Conservation (phyloP, 768 basidiomycete species). For the Mycena epipterygia region DNA sequence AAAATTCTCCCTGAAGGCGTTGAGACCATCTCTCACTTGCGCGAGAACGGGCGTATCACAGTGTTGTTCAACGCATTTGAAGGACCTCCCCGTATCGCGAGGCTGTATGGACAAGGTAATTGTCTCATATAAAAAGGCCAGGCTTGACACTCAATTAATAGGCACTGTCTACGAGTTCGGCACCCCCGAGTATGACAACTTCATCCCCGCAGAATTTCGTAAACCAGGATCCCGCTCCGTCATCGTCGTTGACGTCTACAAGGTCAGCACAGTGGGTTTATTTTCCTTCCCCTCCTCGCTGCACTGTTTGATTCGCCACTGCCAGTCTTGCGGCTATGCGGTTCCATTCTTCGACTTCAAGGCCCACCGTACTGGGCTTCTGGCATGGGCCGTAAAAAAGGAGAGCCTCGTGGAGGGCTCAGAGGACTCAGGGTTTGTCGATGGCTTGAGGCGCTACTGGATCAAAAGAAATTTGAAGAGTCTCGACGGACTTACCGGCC, state of each 20-base stretch:
- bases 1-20: constrained; percentile 50
- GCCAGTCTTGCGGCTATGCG: constrained; percentile 76
- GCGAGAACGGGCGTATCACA: constrained; percentile 75
- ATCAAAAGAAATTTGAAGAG: constrained; percentile 60
- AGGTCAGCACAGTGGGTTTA: constrained; percentile 61
- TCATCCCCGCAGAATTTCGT: constrained; percentile 61
- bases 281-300: not conserved
- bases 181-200: constrained; percentile 68
- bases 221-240: constrained; percentile 71
- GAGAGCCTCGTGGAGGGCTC: constrained; percentile 56
- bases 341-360: constrained; percentile 73
- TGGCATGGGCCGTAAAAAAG: constrained; percentile 58
- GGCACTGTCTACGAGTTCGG: constrained; percentile 75
- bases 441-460: constrained; percentile 73
- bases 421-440: constrained; percentile 20
- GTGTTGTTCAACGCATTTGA: constrained; percentile 74
- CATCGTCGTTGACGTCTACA: constrained; percentile 72
- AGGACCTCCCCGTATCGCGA: constrained; percentile 69
- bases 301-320: not conserved
- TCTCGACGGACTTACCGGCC: constrained; percentile 69
- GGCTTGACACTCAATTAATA: constrained; percentile 37
- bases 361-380: constrained; percentile 66
- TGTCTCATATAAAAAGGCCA: constrained; percentile 49
- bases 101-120: constrained; percentile 72
- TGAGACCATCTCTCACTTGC: constrained; percentile 72